Conservation (phyloP, 352 stramenopile species). For the Poterioochromonas sp. region DNA sequence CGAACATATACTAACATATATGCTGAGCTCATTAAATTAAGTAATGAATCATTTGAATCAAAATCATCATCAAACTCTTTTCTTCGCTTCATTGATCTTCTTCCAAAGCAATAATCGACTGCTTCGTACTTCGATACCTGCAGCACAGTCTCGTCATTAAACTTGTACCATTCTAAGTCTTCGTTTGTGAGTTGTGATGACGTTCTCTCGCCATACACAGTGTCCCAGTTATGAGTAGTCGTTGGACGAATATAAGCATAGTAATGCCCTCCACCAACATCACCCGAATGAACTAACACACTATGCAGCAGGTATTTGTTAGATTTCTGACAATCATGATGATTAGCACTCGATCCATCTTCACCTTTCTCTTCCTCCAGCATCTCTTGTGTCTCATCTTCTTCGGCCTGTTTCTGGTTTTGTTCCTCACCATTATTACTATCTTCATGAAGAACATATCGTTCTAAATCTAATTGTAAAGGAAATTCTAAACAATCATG, state of each 20-base stretch:
- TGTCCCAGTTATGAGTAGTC: neutral
- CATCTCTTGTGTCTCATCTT: neutral
- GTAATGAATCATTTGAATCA: neutral
- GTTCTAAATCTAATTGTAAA: slow-evolving; percentile 24
- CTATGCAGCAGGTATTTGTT: slow-evolving; percentile 73
- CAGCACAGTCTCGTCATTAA: slow-evolving; percentile 35
- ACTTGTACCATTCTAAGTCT: slow-evolving; percentile 31
- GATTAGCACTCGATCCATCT: slow-evolving; percentile 26
- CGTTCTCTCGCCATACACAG: neutral
- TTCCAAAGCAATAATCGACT: slow-evolving; percentile 25
- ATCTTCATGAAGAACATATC: slow-evolving; percentile 4
- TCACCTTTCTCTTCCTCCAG: slow-evolving; percentile 33
- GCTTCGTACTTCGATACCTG: neutral
- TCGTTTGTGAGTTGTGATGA: neutral
- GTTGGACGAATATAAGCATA: slow-evolving; percentile 74
- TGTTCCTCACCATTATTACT: neutral
- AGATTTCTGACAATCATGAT: neutral
- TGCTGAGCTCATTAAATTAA: slow-evolving; percentile 19
- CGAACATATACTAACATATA: slow-evolving; percentile 36
- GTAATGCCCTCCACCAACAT: slow-evolving; percentile 77
- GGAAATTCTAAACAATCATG: slow-evolving; percentile 38
- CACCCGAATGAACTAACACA: slow-evolving; percentile 81
- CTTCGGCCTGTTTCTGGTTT: neutral
- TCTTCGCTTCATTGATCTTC: too few species aligned
- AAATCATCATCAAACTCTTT: too few species aligned